Percentiles rank a stretch among this genome's conserved stretches.
These are phyloP conservation scores for Byssothecium circinans DNA, from an alignment of 2,329 filamentous ascomycete genomes.

Conservation along the genomic window DNA sequence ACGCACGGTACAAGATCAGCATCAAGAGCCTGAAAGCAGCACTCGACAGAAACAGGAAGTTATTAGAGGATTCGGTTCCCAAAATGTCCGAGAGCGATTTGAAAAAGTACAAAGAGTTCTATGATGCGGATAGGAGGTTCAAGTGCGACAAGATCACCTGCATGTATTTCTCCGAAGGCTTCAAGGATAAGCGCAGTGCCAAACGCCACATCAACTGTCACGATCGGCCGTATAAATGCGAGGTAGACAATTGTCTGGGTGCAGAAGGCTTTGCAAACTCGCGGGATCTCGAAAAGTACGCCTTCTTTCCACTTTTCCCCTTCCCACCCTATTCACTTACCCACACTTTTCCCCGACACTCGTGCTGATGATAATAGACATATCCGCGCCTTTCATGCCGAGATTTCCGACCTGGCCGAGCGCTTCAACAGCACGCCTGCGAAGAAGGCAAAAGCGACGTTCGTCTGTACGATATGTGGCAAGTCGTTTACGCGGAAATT, in stretches of 20 bases:
- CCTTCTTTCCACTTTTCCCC: too few relatives aligned
- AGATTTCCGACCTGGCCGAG: constrained; percentile 24
- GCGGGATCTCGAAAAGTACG: constrained; percentile 42
- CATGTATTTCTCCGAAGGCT: constrained; percentile 49
- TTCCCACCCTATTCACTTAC: neutral
- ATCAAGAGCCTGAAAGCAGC: constrained; percentile 27
- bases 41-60: constrained; percentile 31
- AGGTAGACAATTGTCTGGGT: constrained; percentile 37
- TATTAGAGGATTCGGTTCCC: constrained; percentile 30
- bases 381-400: constrained; percentile 27
- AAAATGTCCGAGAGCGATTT: constrained; percentile 9
- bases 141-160: constrained; percentile 50
- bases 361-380: constrained; percentile 10
- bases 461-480: constrained; percentile 40
- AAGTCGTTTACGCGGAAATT: constrained; percentile 46
- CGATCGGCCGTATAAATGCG: constrained; percentile 46
- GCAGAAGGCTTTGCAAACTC: constrained; percentile 45
- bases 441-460: constrained; percentile 21
- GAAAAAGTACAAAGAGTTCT: constrained; percentile 27
- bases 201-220: constrained; percentile 47
- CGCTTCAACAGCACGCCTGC: constrained; percentile 18
- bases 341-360: constrained; percentile 2
- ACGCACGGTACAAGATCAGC: constrained; percentile 34
- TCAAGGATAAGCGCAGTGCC: constrained; percentile 29
- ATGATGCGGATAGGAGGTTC: constrained; percentile 43